phyloP scores from a whole-genome alignment of 164 flowering plant genomes.

The Protea cynaroides region DNA sequence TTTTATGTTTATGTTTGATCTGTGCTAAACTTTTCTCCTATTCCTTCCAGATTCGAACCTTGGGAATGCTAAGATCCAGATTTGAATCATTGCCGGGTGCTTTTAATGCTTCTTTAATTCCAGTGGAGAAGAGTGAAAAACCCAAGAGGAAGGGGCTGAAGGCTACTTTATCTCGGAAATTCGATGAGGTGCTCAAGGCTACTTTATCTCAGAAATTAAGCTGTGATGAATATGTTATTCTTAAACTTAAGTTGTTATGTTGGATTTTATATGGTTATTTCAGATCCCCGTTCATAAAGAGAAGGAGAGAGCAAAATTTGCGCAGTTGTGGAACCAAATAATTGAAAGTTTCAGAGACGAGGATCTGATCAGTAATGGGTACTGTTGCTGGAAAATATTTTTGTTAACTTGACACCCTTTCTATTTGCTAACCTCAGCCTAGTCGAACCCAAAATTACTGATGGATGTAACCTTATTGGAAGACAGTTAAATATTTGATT shows the following conservation, averaged over 20 bases:
- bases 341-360: constrained; percentile 87
- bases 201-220: background rate
- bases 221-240: background rate
- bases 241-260: background rate
- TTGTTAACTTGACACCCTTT: background rate
- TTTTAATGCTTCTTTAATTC: constrained; percentile 76
- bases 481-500: background rate
- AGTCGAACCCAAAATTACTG: background rate
- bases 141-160: constrained; percentile 64
- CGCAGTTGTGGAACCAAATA: constrained; percentile 92
- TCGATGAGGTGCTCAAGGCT: constrained; percentile 34
- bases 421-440: too few species aligned
- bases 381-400: constrained; percentile 1
- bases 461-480: background rate
- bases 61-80: constrained; percentile 91
- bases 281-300: constrained; percentile 52
- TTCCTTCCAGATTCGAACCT: constrained; percentile 70
- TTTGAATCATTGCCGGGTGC: constrained; percentile 89
- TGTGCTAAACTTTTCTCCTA: background rate
- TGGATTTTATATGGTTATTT: constrained; percentile 2
- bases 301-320: constrained; percentile 79
- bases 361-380: constrained; percentile 89
- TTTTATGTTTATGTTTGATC: too few species aligned
- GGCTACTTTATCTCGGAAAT: constrained; percentile 66
- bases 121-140: constrained; percentile 50